Percentiles rank a stretch among this genome's conserved stretches.
Conservation (phyloP, 768 basidiomycete genomes). For the Boletus tomentosulus region DNA sequence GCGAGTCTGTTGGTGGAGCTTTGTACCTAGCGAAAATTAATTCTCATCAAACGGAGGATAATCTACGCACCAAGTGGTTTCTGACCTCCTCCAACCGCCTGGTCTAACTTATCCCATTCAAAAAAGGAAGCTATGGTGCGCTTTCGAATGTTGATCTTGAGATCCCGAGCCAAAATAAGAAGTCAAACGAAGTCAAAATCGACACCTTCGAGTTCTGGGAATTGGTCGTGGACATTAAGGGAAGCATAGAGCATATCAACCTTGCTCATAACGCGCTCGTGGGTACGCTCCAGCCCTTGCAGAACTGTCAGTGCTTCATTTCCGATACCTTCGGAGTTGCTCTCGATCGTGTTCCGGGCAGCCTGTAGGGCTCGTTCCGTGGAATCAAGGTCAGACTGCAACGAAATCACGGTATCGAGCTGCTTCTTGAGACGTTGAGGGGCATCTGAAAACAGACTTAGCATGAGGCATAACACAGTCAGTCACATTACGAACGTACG, state of each 20-base stretch:
- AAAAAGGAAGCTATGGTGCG: not conserved
- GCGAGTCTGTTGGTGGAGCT: constrained; percentile 1
- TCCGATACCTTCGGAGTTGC: too few species aligned
- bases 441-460: not conserved
- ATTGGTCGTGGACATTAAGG: too few species aligned
- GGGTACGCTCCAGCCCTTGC: too few species aligned
- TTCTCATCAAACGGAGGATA: too few species aligned
- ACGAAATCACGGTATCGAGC: not conserved
- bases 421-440: not conserved
- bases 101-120: constrained; percentile 2
- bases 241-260: too few species aligned
- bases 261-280: too few species aligned
- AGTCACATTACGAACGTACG: not conserved
- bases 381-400: not conserved
- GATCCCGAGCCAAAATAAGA: not conserved
- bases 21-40: not conserved
- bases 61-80: not conserved
- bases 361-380: not conserved
- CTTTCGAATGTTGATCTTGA: constrained; percentile 2
- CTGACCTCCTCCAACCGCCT: not conserved
- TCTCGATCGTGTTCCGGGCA: not conserved
- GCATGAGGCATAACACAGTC: too few species aligned
- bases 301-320: too few species aligned
- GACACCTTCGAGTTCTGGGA: too few species aligned
- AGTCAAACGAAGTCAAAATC: too few species aligned